A percentile compares a stretch with the other conserved stretches of the same genome.
Evolutionary conservation across 805 yeast species (phyloP).

Genomic region (Nakazawaea holstii): DNA sequence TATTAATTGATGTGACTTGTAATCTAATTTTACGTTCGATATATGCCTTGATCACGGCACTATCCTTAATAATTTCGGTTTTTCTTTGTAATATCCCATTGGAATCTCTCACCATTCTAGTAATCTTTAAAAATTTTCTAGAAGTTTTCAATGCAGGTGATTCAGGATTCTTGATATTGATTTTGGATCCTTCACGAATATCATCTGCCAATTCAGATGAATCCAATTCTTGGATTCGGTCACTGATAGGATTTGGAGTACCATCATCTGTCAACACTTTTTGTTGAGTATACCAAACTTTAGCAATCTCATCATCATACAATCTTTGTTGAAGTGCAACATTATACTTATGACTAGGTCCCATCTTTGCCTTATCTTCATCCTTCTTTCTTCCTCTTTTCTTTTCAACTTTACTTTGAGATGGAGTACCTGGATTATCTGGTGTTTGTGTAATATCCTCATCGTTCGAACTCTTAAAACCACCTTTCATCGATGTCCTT

Average conservation of each 20-base stretch:
- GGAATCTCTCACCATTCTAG: conserved; percentile 75
- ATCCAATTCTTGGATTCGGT: background rate
- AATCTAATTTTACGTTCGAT: conserved; percentile 46
- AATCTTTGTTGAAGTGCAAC: conserved; percentile 85
- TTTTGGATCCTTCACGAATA: conserved; percentile 7
- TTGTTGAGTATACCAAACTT: conserved; percentile 87
- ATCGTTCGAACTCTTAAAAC: conserved; percentile 40
- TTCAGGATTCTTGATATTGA: conserved; percentile 8
- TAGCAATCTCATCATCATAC: conserved; percentile 82
- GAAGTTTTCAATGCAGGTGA: conserved; percentile 22
- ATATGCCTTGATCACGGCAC: conserved; percentile 82
- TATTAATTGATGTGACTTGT: conserved; percentile 21
- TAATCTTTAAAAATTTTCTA: conserved; percentile 43
- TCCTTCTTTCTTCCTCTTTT: conserved; percentile 25
- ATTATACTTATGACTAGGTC: conserved; percentile 65
- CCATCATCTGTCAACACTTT: conserved; percentile 41
- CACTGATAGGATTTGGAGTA: conserved; percentile 11
- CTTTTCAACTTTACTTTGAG: conserved; percentile 8
- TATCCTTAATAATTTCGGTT: conserved; percentile 75
- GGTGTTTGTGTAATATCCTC: conserved; percentile 17
- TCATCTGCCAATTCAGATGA: conserved; percentile 4
- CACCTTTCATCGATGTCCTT: conserved; percentile 93
- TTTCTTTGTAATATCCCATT: conserved; percentile 83
- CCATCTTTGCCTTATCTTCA: conserved; percentile 30
- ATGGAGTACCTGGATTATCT: conserved; percentile 15